A percentile compares a stretch with the other conserved stretches of the same genome.
These are phyloP conservation scores for Penicillium bovifimosum DNA, from an alignment of 495 filamentous ascomycete genomes.

Conservation along the genomic window DNA sequence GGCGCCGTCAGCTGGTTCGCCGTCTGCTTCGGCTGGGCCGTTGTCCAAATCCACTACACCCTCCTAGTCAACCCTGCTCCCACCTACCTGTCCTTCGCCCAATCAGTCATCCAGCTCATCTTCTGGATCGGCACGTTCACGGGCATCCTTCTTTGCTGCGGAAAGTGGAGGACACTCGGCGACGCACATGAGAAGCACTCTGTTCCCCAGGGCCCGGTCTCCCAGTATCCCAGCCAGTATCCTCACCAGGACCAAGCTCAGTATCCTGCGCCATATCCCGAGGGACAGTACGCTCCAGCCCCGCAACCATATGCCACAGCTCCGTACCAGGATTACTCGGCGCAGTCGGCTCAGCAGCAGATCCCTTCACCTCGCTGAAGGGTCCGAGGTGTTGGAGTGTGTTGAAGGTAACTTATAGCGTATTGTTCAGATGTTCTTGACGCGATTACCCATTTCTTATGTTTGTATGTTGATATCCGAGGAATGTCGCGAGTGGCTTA, in stretches of 20 bases:
- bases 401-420: neutral
- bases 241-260: conserved; percentile 1
- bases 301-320: neutral
- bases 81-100: conserved; percentile 4
- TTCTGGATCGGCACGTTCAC: conserved; percentile 18
- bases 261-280: neutral
- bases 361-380: neutral
- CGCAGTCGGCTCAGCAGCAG: neutral
- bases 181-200: conserved; percentile 1
- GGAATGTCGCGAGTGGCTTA: neutral
- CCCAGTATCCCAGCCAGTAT: conserved; percentile 1
- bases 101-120: conserved; percentile 14
- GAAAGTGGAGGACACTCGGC: conserved; percentile 17
- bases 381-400: neutral
- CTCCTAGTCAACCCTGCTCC: conserved; percentile 2
- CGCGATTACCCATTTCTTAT: neutral
- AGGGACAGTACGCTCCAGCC: neutral
- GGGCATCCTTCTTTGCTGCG: conserved; percentile 18
- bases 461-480: conserved; percentile 1
- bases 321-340: neutral
- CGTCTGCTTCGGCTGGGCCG: conserved; percentile 8
- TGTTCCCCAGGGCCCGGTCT: conserved; percentile 7
- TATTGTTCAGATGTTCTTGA: neutral
- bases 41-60: conserved; percentile 17
- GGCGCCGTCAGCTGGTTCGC: conserved; percentile 21